Percentiles rank a stretch among this genome's conserved stretches.
phyloP scores from a whole-genome alignment of 768 basidiomycete genomes.

The Amanita brunnescens region DNA sequence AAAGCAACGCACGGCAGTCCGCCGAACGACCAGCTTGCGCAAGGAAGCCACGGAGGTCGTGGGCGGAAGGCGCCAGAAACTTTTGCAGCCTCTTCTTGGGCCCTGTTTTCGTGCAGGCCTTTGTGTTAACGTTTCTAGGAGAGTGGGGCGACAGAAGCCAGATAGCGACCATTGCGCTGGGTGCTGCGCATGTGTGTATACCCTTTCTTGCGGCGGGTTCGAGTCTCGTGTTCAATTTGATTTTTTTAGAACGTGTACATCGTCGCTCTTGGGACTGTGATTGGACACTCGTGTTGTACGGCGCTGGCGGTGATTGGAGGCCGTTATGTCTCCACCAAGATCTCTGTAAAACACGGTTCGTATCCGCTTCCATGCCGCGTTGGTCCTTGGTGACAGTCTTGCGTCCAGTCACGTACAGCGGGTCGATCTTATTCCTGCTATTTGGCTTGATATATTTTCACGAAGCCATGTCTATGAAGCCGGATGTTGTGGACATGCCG shows the following conservation, averaged over 20 bases:
- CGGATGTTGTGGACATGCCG: conserved; percentile 18
- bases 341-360: conserved; percentile 91
- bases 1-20: conserved; percentile 2
- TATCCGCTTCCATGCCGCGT: conserved; percentile 11
- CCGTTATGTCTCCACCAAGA: conserved; percentile 84
- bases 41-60: conserved; percentile 9
- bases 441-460: conserved; percentile 77
- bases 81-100: conserved; percentile 77
- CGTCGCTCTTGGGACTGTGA: conserved; percentile 81
- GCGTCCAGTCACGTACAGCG: conserved; percentile 74
- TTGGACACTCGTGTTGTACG: conserved; percentile 86
- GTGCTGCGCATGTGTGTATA: conserved; percentile 77
- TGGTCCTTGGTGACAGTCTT: neutral
- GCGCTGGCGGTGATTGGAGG: conserved; percentile 90
- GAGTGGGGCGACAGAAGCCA: conserved; percentile 99
- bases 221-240: neutral
- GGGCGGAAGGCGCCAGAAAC: conserved; percentile 63
- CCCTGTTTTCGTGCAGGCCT: conserved; percentile 93
- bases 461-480: conserved; percentile 40
- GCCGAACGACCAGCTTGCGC: conserved; percentile 11
- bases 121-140: conserved; percentile 93
- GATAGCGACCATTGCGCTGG: conserved; percentile 93
- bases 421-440: conserved; percentile 73
- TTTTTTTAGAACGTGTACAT: conserved; percentile 75
- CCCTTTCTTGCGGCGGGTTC: neutral